Conservation (phyloP, 805 yeast genomes). For the Kregervanrija delftensis region DNA sequence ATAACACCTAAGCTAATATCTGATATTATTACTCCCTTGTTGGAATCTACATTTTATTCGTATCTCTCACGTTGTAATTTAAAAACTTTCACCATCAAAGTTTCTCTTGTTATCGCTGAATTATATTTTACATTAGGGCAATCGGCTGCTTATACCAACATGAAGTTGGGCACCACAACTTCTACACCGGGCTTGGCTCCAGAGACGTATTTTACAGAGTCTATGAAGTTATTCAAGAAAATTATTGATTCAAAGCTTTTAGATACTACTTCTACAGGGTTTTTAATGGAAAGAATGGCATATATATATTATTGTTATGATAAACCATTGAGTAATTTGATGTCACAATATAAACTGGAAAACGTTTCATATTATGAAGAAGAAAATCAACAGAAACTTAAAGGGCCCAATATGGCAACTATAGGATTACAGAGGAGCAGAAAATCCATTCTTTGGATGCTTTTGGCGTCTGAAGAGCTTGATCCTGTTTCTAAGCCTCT, state of each 20-base stretch:
- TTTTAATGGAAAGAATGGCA: constrained; percentile 32
- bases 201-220: constrained; percentile 39
- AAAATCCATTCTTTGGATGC: constrained; percentile 70
- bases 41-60: constrained; percentile 70
- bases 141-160: constrained; percentile 20
- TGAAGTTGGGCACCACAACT: neutral
- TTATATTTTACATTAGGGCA: constrained; percentile 41
- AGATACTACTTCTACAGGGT: constrained; percentile 37
- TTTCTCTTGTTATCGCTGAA: constrained; percentile 63
- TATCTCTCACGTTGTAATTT: constrained; percentile 65
- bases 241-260: constrained; percentile 37
- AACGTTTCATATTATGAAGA: constrained; percentile 27
- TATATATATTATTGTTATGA: constrained; percentile 24
- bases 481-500: constrained; percentile 25
- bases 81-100: constrained; percentile 63
- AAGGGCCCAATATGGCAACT: constrained; percentile 33
- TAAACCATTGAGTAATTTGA: constrained; percentile 10
- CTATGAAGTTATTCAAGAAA: constrained; percentile 37
- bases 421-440: constrained; percentile 57
- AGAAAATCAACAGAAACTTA: constrained; percentile 24
- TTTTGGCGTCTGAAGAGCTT: constrained; percentile 74
- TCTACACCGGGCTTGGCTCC: constrained; percentile 5
- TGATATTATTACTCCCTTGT: constrained; percentile 49
- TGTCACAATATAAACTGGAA: neutral
- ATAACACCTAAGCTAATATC: constrained; percentile 39